Base-by-base conservation (phyloP, 2,329 filamentous ascomycete genomes). In the Calonectria leucothoes region DNA sequence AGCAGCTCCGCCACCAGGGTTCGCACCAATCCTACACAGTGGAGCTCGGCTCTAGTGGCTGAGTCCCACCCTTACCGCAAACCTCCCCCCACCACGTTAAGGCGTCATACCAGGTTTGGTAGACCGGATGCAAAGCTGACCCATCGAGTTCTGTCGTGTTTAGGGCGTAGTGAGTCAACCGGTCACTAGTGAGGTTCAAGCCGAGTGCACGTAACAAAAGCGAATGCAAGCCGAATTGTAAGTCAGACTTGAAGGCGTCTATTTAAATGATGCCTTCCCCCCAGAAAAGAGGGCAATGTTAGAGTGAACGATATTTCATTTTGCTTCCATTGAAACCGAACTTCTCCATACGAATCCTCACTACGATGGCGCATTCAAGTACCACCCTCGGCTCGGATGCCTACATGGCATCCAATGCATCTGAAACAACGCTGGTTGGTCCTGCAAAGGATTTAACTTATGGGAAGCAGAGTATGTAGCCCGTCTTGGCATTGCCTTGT, bases 351-450 rank as follows among this genome's bases (percentile, higher is more conserved):
- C 23, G 61, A 12, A 29, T n/a, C 23, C 39, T 25, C 10, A 15
- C 27, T 35, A 33, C 12, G 70, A 80, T 80, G 79, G 75, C 79
- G 49, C 71, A 64, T 70, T 68, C 72, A 73, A 39, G n/a, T 29
- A 52, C 74, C 67, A 48, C 72, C 66, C 68, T 75, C 55, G 57
- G 63, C 52, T 77, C 78, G 51, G 52, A 72, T 35, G 67, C 77
- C 51, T 80, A 80, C 59, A 70, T 59, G 45, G 65, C 66, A 23
- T 39, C 75, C 55, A 80, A 80, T 65, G 69, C 76, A 64, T 80
- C 79, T 1, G 79, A 80, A 27, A 70, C 73, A 42, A 80, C 79
- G 20, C 79, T 80, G 17, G 77, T 80, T 49, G 76, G 75, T 65
- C 57, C 75, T 33, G 67, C 74, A 37, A 78, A 74, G 61, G 48